Conservation (phyloP, 495 filamentous ascomycete genomes). For the Aspergillus steynii region DNA sequence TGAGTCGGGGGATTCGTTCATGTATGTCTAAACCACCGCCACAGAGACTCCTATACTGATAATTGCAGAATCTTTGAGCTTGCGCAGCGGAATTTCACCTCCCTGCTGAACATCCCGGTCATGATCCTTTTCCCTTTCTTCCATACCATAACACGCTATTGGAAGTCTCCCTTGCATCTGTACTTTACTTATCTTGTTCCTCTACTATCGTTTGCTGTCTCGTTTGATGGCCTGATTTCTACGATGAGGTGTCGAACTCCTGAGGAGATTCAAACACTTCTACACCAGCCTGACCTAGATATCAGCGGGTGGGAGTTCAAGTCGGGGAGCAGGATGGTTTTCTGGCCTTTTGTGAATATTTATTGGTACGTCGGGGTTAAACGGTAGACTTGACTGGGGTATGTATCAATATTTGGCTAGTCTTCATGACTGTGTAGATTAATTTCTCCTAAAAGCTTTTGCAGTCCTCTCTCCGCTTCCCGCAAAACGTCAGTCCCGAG, state of each 20-base stretch:
- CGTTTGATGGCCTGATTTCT: slow-evolving; percentile 67
- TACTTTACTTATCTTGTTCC: slow-evolving; percentile 67
- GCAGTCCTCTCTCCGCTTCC: background rate
- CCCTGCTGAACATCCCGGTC: slow-evolving; percentile 33
- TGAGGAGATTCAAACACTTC: slow-evolving; percentile 59
- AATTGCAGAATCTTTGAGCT: slow-evolving; percentile 66
- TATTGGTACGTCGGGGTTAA: slow-evolving; percentile 19
- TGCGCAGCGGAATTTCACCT: slow-evolving; percentile 23
- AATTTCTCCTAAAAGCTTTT: background rate
- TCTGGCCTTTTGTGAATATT: slow-evolving; percentile 27
- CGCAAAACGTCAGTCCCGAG: background rate
- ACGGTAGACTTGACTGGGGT: background rate
- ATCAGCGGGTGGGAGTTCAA: slow-evolving; percentile 53
- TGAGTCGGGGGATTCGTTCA: slow-evolving; percentile 63
- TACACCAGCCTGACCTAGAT: slow-evolving; percentile 50
- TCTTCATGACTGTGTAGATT: background rate
- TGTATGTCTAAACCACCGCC: slow-evolving; percentile 31
- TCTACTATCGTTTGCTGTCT: slow-evolving; percentile 60
- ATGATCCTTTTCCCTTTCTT: slow-evolving; percentile 56
- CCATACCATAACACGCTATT: slow-evolving; percentile 60
- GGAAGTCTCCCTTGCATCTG: slow-evolving; percentile 56
- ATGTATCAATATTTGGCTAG: background rate
- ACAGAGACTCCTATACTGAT: background rate
- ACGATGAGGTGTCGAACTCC: slow-evolving; percentile 63
- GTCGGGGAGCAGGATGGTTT: slow-evolving; percentile 46